A percentile compares a stretch with the other conserved stretches of the same genome.
These are phyloP conservation scores for Aurantiochytrium sp. DNA, from an alignment of 108 stramenopile genomes.

Conservation along the genomic window DNA sequence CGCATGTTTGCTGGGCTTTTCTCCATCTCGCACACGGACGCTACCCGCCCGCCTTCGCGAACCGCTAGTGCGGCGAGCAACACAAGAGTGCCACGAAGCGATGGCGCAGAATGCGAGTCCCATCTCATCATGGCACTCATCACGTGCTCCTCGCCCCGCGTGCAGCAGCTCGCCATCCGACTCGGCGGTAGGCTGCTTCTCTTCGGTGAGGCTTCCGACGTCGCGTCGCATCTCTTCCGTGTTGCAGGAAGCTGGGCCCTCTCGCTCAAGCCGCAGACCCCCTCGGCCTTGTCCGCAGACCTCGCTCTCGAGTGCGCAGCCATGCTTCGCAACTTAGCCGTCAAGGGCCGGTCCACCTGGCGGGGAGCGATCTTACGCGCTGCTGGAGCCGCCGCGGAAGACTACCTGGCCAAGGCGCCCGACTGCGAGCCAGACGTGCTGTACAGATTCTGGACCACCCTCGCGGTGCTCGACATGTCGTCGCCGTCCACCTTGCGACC, in stretches of 20 bases:
- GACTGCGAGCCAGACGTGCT: neutral
- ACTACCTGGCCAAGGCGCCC: neutral
- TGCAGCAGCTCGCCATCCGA: neutral
- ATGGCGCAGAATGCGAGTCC: neutral
- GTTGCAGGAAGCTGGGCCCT: neutral
- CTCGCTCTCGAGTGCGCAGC: neutral
- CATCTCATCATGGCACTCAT: neutral
- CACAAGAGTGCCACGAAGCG: too few relatives aligned
- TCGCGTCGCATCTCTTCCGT: neutral
- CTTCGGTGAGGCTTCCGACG: neutral
- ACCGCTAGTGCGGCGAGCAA: too few relatives aligned
- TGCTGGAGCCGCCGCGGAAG: neutral
- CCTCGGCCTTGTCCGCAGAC: neutral
- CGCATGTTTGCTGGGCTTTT: neutral
- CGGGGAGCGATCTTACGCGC: neutral
- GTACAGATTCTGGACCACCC: neutral
- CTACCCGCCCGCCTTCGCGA: too few relatives aligned
- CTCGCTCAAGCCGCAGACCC: neutral
- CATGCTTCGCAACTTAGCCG: neutral
- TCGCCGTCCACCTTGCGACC: conserved; percentile 4
- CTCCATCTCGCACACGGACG: too few relatives aligned
- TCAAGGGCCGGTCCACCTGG: neutral
- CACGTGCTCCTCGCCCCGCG: neutral
- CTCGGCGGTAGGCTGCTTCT: neutral
- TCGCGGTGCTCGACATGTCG: conserved; percentile 5